phyloP scores from a whole-genome alignment of 805 yeast species.

The Wickerhamiella sergipiensis region DNA sequence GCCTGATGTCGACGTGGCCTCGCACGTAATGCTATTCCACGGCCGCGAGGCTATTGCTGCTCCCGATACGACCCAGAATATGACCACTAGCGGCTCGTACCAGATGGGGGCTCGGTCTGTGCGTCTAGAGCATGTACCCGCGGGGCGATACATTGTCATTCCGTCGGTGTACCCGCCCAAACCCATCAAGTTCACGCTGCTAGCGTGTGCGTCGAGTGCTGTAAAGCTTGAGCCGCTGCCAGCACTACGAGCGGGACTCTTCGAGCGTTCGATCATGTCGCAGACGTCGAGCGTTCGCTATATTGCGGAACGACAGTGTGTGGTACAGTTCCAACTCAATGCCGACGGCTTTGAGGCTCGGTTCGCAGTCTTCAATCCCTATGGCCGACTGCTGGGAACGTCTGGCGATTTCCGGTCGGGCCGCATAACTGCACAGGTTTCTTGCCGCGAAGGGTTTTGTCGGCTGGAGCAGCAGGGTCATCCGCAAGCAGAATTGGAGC shows the following conservation, averaged over 20 bases:
- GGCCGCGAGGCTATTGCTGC: background rate
- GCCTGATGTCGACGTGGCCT: background rate
- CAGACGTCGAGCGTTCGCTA: background rate
- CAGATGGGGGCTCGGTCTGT: background rate
- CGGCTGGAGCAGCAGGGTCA: background rate
- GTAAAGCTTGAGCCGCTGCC: background rate
- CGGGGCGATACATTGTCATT: slow-evolving; percentile 1
- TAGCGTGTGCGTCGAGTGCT: background rate
- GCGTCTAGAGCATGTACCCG: background rate
- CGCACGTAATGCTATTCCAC: background rate
- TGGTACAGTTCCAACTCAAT: background rate
- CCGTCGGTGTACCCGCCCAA: background rate
- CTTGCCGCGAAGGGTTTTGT: background rate
- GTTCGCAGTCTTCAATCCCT: background rate
- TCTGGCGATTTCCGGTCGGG: background rate
- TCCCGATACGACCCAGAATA: background rate
- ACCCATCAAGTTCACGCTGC: background rate
- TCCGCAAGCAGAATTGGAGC: background rate
- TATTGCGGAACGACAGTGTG: background rate
- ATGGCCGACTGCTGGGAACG: background rate
- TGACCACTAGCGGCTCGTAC: background rate
- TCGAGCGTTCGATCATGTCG: background rate
- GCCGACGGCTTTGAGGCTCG: background rate
- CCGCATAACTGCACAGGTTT: background rate
- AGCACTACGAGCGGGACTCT: background rate